Conservation (phyloP, 106 monocot species). For the Acorus calamus region DNA sequence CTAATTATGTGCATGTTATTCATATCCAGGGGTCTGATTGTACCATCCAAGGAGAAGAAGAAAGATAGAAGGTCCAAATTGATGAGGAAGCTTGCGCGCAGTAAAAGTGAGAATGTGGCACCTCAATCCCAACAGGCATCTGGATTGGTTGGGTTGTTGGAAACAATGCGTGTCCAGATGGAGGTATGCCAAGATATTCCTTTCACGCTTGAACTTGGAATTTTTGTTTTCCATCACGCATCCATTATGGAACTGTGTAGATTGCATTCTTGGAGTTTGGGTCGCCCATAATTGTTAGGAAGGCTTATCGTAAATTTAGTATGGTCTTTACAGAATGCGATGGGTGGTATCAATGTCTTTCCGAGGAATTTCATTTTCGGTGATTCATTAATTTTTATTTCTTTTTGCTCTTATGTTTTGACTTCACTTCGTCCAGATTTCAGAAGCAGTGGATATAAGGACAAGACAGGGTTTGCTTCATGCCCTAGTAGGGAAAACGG, state of each 20-base stretch:
- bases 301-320: too few relatives aligned
- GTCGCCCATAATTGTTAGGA: too few relatives aligned
- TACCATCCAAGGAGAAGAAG: conserved; percentile 89
- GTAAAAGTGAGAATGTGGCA: conserved; percentile 52
- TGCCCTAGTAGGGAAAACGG: conserved; percentile 71
- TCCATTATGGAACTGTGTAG: too few relatives aligned
- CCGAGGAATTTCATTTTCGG: too few relatives aligned
- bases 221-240: neutral
- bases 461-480: conserved; percentile 88
- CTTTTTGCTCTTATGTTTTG: conserved; percentile 2
- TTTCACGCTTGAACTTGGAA: neutral
- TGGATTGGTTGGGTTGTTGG: conserved; percentile 86
- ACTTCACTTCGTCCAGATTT: conserved; percentile 31
- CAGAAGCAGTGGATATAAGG: conserved; percentile 88
- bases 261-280: too few relatives aligned
- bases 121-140: conserved; percentile 45
- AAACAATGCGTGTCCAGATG: conserved; percentile 80
- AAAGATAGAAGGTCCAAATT: conserved; percentile 82
- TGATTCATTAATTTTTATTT: neutral
- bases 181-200: conserved; percentile 34
- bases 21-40: conserved; percentile 73
- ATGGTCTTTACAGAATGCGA: too few relatives aligned
- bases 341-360: too few relatives aligned
- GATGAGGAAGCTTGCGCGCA: conserved; percentile 77
- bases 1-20: neutral